Evolutionary conservation across 1,284 basidiomycete genomes (phyloP).

Genomic region (Pseudozyma sp.): DNA sequence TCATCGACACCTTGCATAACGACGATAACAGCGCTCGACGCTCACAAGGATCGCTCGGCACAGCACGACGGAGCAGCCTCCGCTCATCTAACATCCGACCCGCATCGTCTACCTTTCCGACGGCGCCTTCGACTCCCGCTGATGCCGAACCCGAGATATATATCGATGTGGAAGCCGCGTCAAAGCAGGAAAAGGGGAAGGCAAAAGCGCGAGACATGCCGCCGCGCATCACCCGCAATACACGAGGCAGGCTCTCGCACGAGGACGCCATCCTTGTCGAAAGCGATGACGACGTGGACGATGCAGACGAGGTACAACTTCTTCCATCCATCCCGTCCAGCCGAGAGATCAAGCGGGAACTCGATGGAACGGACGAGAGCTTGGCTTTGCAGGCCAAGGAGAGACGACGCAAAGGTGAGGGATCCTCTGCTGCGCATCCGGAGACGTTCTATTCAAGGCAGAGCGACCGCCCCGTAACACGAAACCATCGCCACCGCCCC

Average conservation of each 20-base stretch:
- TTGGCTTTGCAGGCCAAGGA: constrained; percentile 28
- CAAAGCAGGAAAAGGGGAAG: constrained; percentile 19
- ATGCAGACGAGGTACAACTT: background rate
- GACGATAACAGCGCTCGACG: background rate
- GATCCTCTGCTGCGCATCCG: constrained; percentile 6
- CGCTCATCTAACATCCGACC: background rate
- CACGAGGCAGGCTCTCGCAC: background rate
- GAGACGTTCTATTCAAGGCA: constrained; percentile 2
- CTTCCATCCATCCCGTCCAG: background rate
- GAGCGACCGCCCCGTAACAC: background rate
- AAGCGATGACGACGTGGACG: constrained; percentile 9
- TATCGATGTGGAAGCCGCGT: background rate
- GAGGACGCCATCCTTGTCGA: constrained; percentile 10
- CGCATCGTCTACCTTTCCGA: background rate
- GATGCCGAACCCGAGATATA: background rate
- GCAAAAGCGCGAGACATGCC: constrained; percentile 17
- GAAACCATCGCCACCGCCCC: constrained; percentile 1
- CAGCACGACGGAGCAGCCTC: background rate
- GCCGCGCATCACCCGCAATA: constrained; percentile 4
- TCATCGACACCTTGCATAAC: constrained; percentile 6
- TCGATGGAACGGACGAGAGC: background rate
- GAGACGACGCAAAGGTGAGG: background rate
- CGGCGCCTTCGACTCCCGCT: background rate
- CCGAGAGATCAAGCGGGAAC: background rate
- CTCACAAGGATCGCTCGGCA: background rate